Evolutionary conservation across 805 yeast genomes (phyloP), one percentile per base, ranked within the genome.

Genomic region (Komagataella ulmi): DNA sequence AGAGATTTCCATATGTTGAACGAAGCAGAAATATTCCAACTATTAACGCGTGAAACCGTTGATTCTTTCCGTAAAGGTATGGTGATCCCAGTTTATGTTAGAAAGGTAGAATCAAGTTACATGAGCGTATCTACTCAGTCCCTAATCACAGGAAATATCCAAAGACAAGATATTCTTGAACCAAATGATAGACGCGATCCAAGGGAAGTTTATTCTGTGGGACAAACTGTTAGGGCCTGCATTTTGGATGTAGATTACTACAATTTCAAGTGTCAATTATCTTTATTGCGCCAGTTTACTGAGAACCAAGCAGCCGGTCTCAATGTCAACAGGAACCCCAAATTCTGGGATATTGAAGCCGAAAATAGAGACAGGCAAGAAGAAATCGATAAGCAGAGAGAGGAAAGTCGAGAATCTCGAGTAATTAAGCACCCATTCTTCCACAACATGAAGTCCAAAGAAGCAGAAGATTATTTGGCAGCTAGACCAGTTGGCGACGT

Each of bases 381-480:
- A 49, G 91, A 83, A 57, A 68, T 67, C 50, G 78, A 80, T 12
- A 76, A 75, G 62, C 85, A 80, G 56, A 80, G 80, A 55, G 82
- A 81, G 24, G 80, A 83, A 60, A 79, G 80, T 50, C 81, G 85
- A 54, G 76, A 81, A 55, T 77, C 82, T 40, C 80, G 96, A 62
- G 83, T 87, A 57, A 77, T 93, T 59, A 91, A 89, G 63, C 99
- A 93, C 70, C 95, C 97, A 44, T 78, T 85, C 64, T 93, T 87
- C 76, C 85, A 81, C 59, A 84, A 87, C 55, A 84, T 90, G 71
- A 85, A 81, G 59, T 77, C 85, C 54, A 75, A 73, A 52, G 97
- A 93, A 71, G 98, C 99, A 0, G 98, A 91, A 65, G 95, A 86
- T 58, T 89, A 77, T 58, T 75, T 93, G 60, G 96, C 97, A 18